Conservation (phyloP, 495 filamentous ascomycete species). For the Aspergillus asperescens region DNA sequence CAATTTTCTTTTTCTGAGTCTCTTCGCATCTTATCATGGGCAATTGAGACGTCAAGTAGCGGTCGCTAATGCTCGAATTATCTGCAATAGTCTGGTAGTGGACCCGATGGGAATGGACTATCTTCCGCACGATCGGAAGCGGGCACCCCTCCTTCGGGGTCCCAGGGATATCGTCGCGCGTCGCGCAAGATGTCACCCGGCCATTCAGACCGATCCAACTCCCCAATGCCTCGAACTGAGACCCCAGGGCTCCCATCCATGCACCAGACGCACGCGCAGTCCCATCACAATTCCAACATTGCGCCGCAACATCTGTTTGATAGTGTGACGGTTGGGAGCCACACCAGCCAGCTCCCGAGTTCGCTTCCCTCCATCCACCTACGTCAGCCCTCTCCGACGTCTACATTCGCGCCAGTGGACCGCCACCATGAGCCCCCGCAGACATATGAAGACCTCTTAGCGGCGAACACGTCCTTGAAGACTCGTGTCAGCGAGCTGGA, state of each 20-base stretch:
- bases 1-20: constrained; percentile 28
- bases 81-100: constrained; percentile 39
- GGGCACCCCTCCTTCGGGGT: constrained; percentile 46
- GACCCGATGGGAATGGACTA: constrained; percentile 55
- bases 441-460: constrained; percentile 72
- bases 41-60: constrained; percentile 12
- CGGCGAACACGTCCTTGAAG: constrained; percentile 74
- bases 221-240: constrained; percentile 79
- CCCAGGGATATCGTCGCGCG: constrained; percentile 55
- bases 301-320: constrained; percentile 77
- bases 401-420: constrained; percentile 66
- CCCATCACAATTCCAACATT: constrained; percentile 62
- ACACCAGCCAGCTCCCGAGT: constrained; percentile 56
- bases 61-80: constrained; percentile 26
- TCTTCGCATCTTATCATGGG: constrained; percentile 6
- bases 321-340: constrained; percentile 59
- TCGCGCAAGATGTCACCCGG: constrained; percentile 69
- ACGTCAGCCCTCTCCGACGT: constrained; percentile 62
- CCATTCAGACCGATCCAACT: constrained; percentile 72
- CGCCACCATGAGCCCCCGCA: constrained; percentile 69
- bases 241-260: constrained; percentile 66
- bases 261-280: constrained; percentile 27
- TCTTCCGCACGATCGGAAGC: constrained; percentile 53
- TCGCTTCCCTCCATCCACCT: constrained; percentile 47
- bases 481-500: constrained; percentile 91